phyloP scores from a whole-genome alignment of 1,284 basidiomycete species.

The Chiua sp. region DNA sequence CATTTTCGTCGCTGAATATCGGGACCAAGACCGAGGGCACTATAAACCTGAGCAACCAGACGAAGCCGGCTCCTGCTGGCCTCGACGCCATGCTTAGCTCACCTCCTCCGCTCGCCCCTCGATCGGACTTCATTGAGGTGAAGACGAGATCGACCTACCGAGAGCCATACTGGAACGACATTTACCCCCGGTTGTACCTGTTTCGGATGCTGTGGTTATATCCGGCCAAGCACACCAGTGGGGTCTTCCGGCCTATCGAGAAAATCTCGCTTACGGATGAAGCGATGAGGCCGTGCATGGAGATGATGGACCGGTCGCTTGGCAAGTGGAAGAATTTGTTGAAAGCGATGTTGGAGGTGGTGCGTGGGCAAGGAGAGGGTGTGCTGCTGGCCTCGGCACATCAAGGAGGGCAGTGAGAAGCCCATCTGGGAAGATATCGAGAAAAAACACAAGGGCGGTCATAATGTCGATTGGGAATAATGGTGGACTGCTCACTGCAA shows the following conservation, averaged over 20 bases:
- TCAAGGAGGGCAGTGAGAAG: conserved; percentile 28
- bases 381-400: conserved; percentile 35
- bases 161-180: no score
- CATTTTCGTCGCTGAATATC: conserved; percentile 34
- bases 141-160: no score
- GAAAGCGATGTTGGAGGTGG: conserved; percentile 27
- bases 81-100: no score
- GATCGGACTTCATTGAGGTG: no score
- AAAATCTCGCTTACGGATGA: no score
- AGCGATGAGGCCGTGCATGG: conserved; percentile 23
- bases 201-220: no score
- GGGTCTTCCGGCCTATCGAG: conserved; percentile 36
- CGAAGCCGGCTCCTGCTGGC: neutral
- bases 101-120: no score
- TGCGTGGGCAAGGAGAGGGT: conserved; percentile 30
- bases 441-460: conserved; percentile 27
- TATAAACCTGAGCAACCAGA: conserved; percentile 1
- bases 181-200: no score
- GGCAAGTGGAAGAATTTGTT: conserved; percentile 34
- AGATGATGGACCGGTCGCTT: conserved; percentile 24
- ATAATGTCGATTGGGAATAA: no score
- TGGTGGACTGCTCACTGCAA: no score
- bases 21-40: conserved; percentile 3
- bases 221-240: no score
- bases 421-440: conserved; percentile 23